Evolutionary conservation across 1,284 basidiomycete genomes (phyloP).

Genomic region (Naganishia albida): DNA sequence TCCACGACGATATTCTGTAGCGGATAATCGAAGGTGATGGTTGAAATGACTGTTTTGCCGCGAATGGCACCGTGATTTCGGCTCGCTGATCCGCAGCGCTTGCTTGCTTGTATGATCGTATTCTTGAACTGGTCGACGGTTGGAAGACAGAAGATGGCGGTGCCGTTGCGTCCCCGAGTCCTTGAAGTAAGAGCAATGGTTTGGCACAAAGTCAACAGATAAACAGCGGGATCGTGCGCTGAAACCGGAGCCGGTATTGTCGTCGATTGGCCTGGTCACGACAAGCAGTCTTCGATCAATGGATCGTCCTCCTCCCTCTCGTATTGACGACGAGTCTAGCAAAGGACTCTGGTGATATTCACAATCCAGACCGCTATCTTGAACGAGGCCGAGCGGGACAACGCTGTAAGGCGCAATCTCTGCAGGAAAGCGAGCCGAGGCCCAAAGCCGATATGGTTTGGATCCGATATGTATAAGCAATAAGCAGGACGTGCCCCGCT

Average conservation of each 20-base stretch:
- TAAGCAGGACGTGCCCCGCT: too few species aligned
- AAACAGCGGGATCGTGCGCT: background rate
- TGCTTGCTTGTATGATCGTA: background rate
- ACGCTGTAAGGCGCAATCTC: too few species aligned
- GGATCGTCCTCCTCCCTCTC: background rate
- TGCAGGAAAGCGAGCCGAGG: too few species aligned
- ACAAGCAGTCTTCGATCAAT: background rate
- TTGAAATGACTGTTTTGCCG: background rate
- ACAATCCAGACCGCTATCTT: too few species aligned
- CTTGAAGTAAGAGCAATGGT: background rate
- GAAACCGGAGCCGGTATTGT: background rate
- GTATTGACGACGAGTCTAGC: background rate
- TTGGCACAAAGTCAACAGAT: conserved; percentile 5
- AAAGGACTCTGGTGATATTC: background rate
- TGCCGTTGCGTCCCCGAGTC: background rate
- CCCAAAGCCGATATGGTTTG: too few species aligned
- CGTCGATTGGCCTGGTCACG: background rate
- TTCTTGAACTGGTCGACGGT: background rate
- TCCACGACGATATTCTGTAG: background rate
- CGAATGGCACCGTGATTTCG: background rate
- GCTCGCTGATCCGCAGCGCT: background rate
- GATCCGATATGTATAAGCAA: too few species aligned
- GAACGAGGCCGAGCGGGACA: too few species aligned
- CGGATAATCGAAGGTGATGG: background rate
- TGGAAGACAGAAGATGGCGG: background rate